Conservation (phyloP, 2,329 filamentous ascomycete genomes). For the Ascochyta rabiei region DNA sequence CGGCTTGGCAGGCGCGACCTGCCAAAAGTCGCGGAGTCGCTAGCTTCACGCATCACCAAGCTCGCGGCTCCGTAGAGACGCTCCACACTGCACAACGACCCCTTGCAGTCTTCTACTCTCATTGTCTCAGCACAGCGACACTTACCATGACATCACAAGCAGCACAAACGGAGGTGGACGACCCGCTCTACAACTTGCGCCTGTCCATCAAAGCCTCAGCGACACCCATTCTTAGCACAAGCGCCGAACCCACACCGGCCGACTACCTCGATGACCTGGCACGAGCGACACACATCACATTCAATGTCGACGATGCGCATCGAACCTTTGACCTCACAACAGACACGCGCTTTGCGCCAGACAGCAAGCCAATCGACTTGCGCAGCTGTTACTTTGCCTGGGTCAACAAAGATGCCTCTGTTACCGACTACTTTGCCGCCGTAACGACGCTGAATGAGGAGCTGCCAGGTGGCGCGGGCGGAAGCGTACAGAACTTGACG, state of each 20-base stretch:
- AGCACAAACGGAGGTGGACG: conserved; percentile 50
- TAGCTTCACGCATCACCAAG: conserved; percentile 9
- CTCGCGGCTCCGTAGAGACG: neutral
- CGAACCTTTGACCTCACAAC: conserved; percentile 71
- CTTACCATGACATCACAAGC: conserved; percentile 18
- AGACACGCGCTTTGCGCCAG: conserved; percentile 83
- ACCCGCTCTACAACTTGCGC: conserved; percentile 83
- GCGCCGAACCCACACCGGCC: conserved; percentile 67
- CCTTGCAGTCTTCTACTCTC: neutral
- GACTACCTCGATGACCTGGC: conserved; percentile 69
- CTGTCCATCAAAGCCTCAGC: conserved; percentile 76
- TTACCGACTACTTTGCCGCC: conserved; percentile 88
- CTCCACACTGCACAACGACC: neutral
- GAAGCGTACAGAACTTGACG: conserved; percentile 81
- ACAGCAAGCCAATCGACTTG: conserved; percentile 73
- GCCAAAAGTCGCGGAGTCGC: conserved; percentile 8
- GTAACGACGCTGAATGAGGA: conserved; percentile 82
- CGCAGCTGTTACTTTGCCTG: conserved; percentile 97
- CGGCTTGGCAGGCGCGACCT: conserved; percentile 19
- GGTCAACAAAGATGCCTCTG: conserved; percentile 87
- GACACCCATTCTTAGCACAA: conserved; percentile 75
- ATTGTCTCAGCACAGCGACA: neutral
- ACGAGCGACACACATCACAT: conserved; percentile 61
- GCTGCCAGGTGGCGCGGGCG: conserved; percentile 64
- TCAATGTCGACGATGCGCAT: conserved; percentile 67